A percentile compares a stretch with the other conserved stretches of the same genome.
Evolutionary conservation across 345 rosid genomes (phyloP).

Genomic region (Eucalyptus sp.): DNA sequence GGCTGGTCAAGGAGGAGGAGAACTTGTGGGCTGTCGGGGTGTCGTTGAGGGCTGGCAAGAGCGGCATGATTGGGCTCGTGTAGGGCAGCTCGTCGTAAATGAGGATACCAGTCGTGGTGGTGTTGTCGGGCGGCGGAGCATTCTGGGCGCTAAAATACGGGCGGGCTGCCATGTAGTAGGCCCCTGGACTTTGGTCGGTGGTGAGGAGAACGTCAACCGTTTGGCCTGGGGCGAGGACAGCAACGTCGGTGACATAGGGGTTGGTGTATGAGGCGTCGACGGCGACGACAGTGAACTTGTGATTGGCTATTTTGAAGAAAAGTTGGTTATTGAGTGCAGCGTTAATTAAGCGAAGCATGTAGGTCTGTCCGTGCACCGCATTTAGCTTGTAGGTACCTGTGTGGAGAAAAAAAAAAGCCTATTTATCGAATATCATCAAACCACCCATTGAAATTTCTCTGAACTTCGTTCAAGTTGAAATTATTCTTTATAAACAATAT

Average conservation of each 20-base stretch:
- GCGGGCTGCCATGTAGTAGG: slow-evolving; percentile 3
- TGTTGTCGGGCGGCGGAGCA: background rate
- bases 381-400: background rate
- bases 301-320: slow-evolving; percentile 3
- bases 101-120: slow-evolving; percentile 2
- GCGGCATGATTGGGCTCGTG: slow-evolving; percentile 42
- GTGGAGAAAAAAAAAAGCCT: background rate
- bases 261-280: slow-evolving; percentile 7
- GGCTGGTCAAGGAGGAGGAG: slow-evolving; percentile 34
- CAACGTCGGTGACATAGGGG: background rate
- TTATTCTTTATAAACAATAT: too few species aligned
- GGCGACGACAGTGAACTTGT: slow-evolving; percentile 6
- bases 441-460: background rate
- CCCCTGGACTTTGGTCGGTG: background rate
- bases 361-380: background rate
- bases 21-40: slow-evolving; percentile 60
- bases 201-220: slow-evolving; percentile 5
- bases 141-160: background rate
- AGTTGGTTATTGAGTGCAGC: background rate
- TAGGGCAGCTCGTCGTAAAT: background rate
- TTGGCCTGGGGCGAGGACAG: slow-evolving; percentile 5
- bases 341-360: slow-evolving; percentile 6
- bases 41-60: slow-evolving; percentile 46
- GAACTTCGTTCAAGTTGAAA: background rate
- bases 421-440: background rate